Evolutionary conservation across 352 stramenopile genomes (phyloP).

Genomic region (Thraustochytrium sp.): DNA sequence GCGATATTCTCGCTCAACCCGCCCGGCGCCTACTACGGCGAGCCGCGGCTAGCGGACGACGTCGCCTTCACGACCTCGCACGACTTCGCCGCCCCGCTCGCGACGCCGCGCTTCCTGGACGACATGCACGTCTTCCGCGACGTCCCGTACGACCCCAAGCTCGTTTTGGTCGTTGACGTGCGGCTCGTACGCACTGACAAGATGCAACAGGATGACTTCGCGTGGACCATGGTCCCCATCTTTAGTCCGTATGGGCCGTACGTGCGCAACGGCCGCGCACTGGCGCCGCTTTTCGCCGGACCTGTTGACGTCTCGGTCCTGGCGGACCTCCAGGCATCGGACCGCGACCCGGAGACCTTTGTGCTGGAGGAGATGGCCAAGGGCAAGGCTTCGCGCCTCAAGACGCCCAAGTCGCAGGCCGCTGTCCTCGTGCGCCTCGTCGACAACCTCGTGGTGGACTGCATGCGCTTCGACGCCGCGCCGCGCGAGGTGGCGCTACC

Average conservation of each 20-base stretch:
- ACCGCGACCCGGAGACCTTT: not conserved
- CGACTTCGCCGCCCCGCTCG: not conserved
- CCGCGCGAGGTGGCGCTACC: not conserved
- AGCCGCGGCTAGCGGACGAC: conserved; percentile 42
- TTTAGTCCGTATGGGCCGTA: not conserved
- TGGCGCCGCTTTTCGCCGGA: not conserved
- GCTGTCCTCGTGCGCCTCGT: not conserved
- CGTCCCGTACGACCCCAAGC: conserved; percentile 39
- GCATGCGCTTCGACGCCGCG: not conserved
- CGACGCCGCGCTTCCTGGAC: conserved; percentile 8
- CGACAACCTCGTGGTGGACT: not conserved
- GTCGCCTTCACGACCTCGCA: conserved; percentile 44
- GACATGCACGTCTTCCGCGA: conserved; percentile 15
- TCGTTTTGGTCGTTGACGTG: conserved; percentile 33
- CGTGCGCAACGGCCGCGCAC: not conserved
- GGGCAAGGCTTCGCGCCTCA: not conserved
- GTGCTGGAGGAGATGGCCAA: not conserved
- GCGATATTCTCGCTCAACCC: conserved; percentile 40
- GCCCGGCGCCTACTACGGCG: conserved; percentile 43
- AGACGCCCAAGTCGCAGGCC: not conserved
- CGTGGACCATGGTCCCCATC: conserved; percentile 6
- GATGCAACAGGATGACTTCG: not conserved
- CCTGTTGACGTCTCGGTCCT: not conserved
- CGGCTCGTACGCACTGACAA: not conserved
- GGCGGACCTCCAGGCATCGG: not conserved